Evolutionary conservation across 768 basidiomycete genomes (phyloP).

Genomic region (Thelephora ganbajun): DNA sequence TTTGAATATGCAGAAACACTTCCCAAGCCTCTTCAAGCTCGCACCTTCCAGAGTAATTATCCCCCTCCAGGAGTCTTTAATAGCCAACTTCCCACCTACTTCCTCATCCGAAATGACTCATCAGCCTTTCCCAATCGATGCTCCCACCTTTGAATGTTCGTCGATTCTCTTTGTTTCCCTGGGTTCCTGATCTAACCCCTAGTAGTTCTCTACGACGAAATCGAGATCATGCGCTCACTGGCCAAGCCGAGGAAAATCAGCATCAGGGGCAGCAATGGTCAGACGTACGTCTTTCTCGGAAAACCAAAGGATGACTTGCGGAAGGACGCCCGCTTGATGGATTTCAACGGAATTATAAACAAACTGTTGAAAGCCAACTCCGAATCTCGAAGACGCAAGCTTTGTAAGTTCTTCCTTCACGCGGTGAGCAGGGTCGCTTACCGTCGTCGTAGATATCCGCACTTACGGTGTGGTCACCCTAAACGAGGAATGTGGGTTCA

Average conservation of each 20-base stretch:
- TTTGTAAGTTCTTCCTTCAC: constrained; percentile 44
- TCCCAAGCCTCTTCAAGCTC: constrained; percentile 35
- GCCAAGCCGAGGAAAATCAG: constrained; percentile 86
- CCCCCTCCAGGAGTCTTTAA: constrained; percentile 87
- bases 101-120: constrained; percentile 47
- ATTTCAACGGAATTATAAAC: constrained; percentile 95
- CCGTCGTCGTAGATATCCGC: constrained; percentile 52
- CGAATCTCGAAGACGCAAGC: constrained; percentile 78
- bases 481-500: constrained; percentile 94
- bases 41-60: constrained; percentile 65
- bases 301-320: constrained; percentile 96
- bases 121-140: constrained; percentile 66
- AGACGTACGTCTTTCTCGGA: constrained; percentile 79
- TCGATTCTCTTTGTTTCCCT: not conserved
- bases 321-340: constrained; percentile 96
- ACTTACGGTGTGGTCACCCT: constrained; percentile 98
- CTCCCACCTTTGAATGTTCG: constrained; percentile 68
- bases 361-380: constrained; percentile 89
- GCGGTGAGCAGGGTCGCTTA: not conserved
- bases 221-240: constrained; percentile 85
- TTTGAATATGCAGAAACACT: constrained; percentile 40
- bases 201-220: constrained; percentile 65
- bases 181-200: not conserved
- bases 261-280: constrained; percentile 71
- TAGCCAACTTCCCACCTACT: constrained; percentile 71